Conservation (phyloP, 2,329 filamentous ascomycete genomes). For the Cercospora berteroae region DNA sequence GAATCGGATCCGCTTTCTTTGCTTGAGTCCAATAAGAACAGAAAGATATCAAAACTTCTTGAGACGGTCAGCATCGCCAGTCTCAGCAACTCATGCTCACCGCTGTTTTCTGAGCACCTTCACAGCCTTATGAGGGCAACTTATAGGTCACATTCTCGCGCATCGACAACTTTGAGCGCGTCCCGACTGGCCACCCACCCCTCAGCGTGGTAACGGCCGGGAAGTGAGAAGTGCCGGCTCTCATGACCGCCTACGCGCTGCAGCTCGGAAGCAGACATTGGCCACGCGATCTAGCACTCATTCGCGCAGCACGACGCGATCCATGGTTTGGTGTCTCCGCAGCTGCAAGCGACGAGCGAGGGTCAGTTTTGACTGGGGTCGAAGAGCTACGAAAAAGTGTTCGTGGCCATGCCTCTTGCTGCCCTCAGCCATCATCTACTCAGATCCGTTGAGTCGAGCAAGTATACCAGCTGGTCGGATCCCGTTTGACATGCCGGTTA, state of each 20-base stretch:
- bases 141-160: background rate
- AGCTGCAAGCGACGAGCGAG: background rate
- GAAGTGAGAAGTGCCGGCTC: background rate
- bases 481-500: conserved; percentile 12
- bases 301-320: background rate
- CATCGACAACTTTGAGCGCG: background rate
- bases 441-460: background rate
- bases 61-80: background rate
- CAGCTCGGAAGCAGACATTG: background rate
- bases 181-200: background rate
- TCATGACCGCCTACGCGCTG: background rate
- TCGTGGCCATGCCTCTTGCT: background rate
- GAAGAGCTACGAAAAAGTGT: background rate
- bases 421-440: background rate
- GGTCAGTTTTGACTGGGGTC: background rate
- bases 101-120: background rate
- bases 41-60: too few relatives aligned
- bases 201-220: background rate
- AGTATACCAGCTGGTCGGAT: background rate
- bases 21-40: background rate
- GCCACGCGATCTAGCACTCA: background rate
- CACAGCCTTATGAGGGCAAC: background rate
- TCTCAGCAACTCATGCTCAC: background rate
- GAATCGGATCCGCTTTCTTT: background rate
- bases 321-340: background rate